Evolutionary conservation across 2,329 filamentous ascomycete species (phyloP), one percentile per base, ranked within the genome.

Genomic region (Nemania sp.): DNA sequence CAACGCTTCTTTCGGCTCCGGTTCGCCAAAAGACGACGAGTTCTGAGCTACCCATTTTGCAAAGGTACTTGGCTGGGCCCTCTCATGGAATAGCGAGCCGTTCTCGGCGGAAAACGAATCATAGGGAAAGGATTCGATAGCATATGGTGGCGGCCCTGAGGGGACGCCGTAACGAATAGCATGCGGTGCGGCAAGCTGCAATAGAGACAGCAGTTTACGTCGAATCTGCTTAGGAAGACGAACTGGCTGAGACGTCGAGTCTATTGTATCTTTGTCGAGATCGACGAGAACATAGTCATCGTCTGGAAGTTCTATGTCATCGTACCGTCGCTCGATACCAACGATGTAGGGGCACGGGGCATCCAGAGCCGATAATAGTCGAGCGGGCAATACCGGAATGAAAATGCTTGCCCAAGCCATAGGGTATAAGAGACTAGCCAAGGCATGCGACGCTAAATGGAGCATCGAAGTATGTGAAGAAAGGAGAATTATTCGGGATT

Each of bases 401-500:
- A 96, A 91, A 43, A 97, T 91, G 64, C 92, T 95, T 3, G 90
- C 84, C 93, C 94, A 97, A 60, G 91, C 89, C 47, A 97, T 77
- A 6, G 92, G 93, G 69, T 96, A 99, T 17, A 99, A 76, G 31
- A 97, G 77, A 70, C 87, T 92, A 26, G 84, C 83, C 52, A 97
- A 77, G n/a, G 93, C 91, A 70, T 91, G 86, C 65, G 89, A 95
- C 30, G 91, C 93, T 39, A 97, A 81, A 67, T 97, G 91, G 53
- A 99, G 80, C 94, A 99, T 97, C 45, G 91, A 88, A 1, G 93
- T 94, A 70, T 99, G 92, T 1, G 92, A 96, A 7, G 94, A 97
- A 17, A 97, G 79, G 61, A 99, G 86, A 68, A 99, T 96, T 72
- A 99, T 97, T 54, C 93, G 89, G 39, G 92, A 94, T 75, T 99